A percentile compares a stretch with the other conserved stretches of the same genome.
These are phyloP conservation scores for Acanthamoeba rhysodes DNA, from an alignment of 208 protist species.

Conservation along the genomic window DNA sequence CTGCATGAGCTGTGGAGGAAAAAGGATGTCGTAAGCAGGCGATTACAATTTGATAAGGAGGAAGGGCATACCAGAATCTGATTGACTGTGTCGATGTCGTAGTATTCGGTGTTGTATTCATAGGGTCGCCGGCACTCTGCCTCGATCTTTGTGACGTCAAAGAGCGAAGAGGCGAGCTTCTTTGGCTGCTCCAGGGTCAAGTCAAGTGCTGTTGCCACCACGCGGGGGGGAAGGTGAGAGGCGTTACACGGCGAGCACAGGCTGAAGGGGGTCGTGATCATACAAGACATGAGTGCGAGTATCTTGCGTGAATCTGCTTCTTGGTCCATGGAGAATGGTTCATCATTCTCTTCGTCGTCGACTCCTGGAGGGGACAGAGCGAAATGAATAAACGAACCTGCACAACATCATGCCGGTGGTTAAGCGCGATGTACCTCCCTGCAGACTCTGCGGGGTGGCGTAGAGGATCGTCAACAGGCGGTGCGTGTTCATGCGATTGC, in stretches of 20 bases:
- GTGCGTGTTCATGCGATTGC: constrained; percentile 46
- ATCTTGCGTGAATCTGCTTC: constrained; percentile 49
- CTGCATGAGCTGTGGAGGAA: background rate
- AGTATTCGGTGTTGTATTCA: background rate
- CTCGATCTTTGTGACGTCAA: background rate
- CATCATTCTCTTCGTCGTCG: background rate
- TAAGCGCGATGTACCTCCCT: background rate
- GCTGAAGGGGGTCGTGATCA: background rate
- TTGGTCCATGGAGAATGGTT: background rate
- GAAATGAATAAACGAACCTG: background rate
- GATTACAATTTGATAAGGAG: background rate
- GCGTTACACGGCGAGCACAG: background rate
- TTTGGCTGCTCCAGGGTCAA: background rate
- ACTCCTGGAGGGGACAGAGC: background rate
- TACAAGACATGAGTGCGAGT: background rate
- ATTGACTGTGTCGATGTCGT: background rate
- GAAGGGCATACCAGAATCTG: background rate
- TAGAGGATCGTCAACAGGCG: constrained; percentile 37
- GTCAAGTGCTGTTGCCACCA: background rate
- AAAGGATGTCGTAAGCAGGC: background rate
- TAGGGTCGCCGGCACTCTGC: background rate
- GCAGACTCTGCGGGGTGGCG: constrained; percentile 19
- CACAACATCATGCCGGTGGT: background rate
- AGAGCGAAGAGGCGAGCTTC: background rate
- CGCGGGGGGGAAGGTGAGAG: background rate